A percentile compares a stretch with the other conserved stretches of the same genome.
These are phyloP conservation scores for Tuber magnatum DNA, from an alignment of 495 filamentous ascomycete genomes.

Conservation along the genomic window DNA sequence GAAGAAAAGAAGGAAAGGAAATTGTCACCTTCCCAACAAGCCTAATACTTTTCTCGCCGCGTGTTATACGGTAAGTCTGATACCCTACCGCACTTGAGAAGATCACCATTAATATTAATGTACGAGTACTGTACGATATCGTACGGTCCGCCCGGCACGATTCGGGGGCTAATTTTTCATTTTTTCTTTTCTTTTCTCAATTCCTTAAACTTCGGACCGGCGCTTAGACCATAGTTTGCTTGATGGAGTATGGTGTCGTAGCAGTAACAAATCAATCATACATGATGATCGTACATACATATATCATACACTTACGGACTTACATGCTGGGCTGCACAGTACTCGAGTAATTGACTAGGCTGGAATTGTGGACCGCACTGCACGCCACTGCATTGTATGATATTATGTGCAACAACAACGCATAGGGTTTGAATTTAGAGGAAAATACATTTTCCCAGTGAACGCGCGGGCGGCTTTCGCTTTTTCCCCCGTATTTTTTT, in stretches of 20 bases:
- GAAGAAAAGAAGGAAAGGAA: conserved; percentile 15
- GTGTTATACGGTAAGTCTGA: background rate
- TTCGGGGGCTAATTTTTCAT: background rate
- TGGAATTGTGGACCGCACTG: background rate
- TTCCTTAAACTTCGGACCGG: background rate
- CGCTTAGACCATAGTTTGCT: conserved; percentile 22
- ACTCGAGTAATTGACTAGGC: background rate
- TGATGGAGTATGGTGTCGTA: background rate
- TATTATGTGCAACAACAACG: background rate
- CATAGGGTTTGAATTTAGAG: background rate
- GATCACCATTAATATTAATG: conserved; percentile 27
- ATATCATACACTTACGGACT: background rate
- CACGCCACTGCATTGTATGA: background rate
- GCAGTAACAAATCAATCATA: background rate
- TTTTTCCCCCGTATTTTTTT: background rate
- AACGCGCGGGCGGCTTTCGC: background rate
- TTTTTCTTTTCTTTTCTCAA: background rate
- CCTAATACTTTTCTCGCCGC: background rate
- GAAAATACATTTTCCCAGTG: background rate
- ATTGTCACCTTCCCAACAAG: background rate
- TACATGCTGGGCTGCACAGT: background rate
- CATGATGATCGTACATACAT: background rate
- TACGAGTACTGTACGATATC: conserved; percentile 22
- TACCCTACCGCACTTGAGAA: conserved; percentile 9
- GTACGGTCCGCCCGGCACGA: conserved; percentile 12